phyloP scores from a whole-genome alignment of 2,329 filamentous ascomycete genomes.

The Diaporthe sp. region DNA sequence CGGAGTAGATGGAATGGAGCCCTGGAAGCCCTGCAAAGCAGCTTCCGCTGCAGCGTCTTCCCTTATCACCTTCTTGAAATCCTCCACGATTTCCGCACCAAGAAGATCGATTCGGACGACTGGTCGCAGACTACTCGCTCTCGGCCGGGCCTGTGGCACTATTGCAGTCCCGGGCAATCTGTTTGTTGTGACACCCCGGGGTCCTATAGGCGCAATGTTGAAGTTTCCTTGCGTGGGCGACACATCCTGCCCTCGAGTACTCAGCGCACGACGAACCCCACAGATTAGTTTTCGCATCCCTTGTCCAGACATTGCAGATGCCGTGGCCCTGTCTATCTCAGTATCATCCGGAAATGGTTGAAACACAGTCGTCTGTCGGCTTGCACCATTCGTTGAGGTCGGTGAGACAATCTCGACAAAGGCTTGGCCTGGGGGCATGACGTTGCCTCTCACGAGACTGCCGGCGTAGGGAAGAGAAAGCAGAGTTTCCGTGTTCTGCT shows the following conservation, averaged over 20 bases:
- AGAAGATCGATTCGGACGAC: slow-evolving; percentile 84
- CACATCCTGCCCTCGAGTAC: slow-evolving; percentile 66
- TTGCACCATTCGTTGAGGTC: slow-evolving; percentile 58
- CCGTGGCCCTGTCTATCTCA: slow-evolving; percentile 59
- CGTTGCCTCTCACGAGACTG: slow-evolving; percentile 87
- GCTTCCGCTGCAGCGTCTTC: slow-evolving; percentile 69
- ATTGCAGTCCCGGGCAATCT: slow-evolving; percentile 71
- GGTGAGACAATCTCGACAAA: slow-evolving; percentile 78
- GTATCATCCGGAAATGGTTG: slow-evolving; percentile 54
- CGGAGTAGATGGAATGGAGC: slow-evolving; percentile 44
- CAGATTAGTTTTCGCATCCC: slow-evolving; percentile 90
- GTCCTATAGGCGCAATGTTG: slow-evolving; percentile 63
- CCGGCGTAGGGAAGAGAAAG: slow-evolving; percentile 79
- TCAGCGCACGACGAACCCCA: slow-evolving; percentile 85
- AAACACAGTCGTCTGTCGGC: slow-evolving; percentile 68
- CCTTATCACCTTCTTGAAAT: slow-evolving; percentile 82
- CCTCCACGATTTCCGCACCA: slow-evolving; percentile 82
- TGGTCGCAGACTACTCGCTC: slow-evolving; percentile 59
- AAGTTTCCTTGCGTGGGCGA: slow-evolving; percentile 62
- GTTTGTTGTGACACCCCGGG: slow-evolving; percentile 68
- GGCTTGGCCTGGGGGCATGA: slow-evolving; percentile 85
- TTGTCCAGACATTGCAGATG: slow-evolving; percentile 74
- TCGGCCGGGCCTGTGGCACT: slow-evolving; percentile 67
- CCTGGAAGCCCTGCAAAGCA: slow-evolving; percentile 48
- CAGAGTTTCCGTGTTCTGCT: slow-evolving; percentile 69